These are phyloP conservation scores for Colletotrichum sp. DNA, from an alignment of 2,329 filamentous ascomycete species.

Conservation along the genomic window DNA sequence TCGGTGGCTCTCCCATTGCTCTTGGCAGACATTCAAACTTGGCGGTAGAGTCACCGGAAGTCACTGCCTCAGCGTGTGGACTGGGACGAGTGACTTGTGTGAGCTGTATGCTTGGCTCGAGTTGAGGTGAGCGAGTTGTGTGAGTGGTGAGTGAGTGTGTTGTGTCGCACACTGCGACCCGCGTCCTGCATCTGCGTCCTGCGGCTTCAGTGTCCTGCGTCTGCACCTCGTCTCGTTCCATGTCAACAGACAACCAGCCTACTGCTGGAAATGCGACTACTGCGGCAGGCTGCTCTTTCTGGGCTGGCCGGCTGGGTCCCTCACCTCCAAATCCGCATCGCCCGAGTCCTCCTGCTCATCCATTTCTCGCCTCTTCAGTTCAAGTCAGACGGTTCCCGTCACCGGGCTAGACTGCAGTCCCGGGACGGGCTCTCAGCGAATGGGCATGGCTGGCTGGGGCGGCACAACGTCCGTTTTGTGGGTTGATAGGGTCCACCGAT, in stretches of 20 bases:
- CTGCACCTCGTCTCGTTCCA: neutral
- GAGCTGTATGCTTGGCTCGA: neutral
- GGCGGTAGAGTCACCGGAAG: neutral
- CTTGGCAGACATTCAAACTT: constrained; percentile 9
- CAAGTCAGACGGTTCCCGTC: neutral
- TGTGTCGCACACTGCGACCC: neutral
- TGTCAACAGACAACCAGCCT: neutral
- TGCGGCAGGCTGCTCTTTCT: neutral
- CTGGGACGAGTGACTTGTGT: neutral
- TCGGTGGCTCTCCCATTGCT: neutral
- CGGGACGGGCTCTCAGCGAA: neutral
- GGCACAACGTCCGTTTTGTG: neutral
- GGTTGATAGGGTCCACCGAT: neutral
- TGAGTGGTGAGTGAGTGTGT: neutral
- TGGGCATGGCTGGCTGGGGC: neutral
- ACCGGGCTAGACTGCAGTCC: neutral
- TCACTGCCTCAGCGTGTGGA: neutral
- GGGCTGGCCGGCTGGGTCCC: neutral
- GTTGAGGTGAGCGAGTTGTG: neutral
- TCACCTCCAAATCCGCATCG: neutral
- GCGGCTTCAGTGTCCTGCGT: neutral
- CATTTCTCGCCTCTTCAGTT: neutral
- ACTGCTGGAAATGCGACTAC: neutral
- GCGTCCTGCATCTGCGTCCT: constrained; percentile 4
- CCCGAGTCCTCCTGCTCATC: neutral